Evolutionary conservation across 108 stramenopile genomes (phyloP).

Genomic region (Discostella pseudostelligera): DNA sequence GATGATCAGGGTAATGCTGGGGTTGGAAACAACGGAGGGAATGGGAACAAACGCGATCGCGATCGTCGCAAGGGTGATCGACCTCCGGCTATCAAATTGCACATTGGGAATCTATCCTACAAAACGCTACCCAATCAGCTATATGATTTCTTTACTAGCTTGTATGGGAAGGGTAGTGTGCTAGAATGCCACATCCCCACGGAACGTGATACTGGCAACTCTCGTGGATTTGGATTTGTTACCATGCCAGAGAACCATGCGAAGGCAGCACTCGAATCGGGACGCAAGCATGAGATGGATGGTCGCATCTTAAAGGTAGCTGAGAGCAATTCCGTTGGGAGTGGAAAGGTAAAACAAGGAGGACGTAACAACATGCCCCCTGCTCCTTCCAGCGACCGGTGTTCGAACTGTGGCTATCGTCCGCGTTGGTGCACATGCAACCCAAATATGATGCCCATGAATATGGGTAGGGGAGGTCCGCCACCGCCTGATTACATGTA

Average conservation of each 20-base stretch:
- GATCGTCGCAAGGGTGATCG: conserved; percentile 46
- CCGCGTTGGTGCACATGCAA: conserved; percentile 80
- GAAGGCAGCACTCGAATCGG: conserved; percentile 56
- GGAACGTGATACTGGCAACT: conserved; percentile 76
- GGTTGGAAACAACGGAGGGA: conserved; percentile 31
- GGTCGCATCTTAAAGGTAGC: conserved; percentile 81
- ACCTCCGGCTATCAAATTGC: conserved; percentile 81
- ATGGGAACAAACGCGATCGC: conserved; percentile 45
- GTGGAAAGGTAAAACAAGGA: conserved; percentile 50
- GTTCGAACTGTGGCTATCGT: conserved; percentile 77
- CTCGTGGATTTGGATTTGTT: conserved; percentile 87
- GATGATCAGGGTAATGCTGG: conserved; percentile 15
- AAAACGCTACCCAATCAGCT: conserved; percentile 70
- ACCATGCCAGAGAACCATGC: conserved; percentile 74
- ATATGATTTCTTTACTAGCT: conserved; percentile 68
- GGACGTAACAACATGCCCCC: conserved; percentile 21
- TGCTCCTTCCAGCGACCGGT: conserved; percentile 56
- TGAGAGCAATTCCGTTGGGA: conserved; percentile 79
- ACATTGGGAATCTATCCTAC: conserved; percentile 86
- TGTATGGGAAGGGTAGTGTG: conserved; percentile 76
- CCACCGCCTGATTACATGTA: conserved; percentile 33
- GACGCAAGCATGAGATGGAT: conserved; percentile 69
- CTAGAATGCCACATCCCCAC: conserved; percentile 88
- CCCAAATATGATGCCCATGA: conserved; percentile 46
- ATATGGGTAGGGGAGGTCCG: conserved; percentile 21